Evolutionary conservation across 805 yeast species (phyloP).

Genomic region (Lipomyces orientalis): DNA sequence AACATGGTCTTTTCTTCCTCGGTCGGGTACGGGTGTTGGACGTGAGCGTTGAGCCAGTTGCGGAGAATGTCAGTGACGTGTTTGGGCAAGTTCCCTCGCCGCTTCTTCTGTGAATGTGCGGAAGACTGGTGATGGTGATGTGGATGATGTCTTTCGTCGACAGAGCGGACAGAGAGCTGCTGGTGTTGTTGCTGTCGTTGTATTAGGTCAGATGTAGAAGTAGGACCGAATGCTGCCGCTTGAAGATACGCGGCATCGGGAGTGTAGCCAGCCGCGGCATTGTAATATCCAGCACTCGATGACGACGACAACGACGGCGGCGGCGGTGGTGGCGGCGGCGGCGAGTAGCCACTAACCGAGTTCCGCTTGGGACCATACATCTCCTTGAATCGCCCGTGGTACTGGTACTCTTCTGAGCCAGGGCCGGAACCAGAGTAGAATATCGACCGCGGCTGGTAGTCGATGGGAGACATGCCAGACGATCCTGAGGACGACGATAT

Average conservation of each 20-base stretch:
- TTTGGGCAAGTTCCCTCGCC: slow-evolving; percentile 78
- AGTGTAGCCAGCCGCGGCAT: slow-evolving; percentile 12
- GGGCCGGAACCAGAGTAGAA: neutral
- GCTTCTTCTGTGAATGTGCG: slow-evolving; percentile 42
- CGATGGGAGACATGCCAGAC: slow-evolving; percentile 21
- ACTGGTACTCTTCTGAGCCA: neutral
- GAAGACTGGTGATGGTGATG: neutral
- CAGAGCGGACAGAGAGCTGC: slow-evolving; percentile 14
- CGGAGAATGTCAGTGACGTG: slow-evolving; percentile 75
- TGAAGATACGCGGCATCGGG: slow-evolving; percentile 19
- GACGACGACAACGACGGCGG: too few relatives aligned
- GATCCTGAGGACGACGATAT: slow-evolving; percentile 16
- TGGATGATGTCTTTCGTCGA: neutral
- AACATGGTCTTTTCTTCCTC: slow-evolving; percentile 75
- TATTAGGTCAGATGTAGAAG: slow-evolving; percentile 6
- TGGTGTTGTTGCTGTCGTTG: slow-evolving; percentile 17
- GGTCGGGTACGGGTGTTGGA: slow-evolving; percentile 84
- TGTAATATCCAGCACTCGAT: slow-evolving; percentile 19
- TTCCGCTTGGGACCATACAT: neutral
- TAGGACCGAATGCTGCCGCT: slow-evolving; percentile 10
- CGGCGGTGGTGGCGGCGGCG: slow-evolving; percentile 17
- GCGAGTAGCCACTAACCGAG: neutral
- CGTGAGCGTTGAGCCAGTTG: slow-evolving; percentile 74
- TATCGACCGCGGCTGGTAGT: slow-evolving; percentile 19
- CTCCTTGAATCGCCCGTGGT: slow-evolving; percentile 5